phyloP scores from a whole-genome alignment of 2,329 filamentous ascomycete species.

The Trichoderma gracile region DNA sequence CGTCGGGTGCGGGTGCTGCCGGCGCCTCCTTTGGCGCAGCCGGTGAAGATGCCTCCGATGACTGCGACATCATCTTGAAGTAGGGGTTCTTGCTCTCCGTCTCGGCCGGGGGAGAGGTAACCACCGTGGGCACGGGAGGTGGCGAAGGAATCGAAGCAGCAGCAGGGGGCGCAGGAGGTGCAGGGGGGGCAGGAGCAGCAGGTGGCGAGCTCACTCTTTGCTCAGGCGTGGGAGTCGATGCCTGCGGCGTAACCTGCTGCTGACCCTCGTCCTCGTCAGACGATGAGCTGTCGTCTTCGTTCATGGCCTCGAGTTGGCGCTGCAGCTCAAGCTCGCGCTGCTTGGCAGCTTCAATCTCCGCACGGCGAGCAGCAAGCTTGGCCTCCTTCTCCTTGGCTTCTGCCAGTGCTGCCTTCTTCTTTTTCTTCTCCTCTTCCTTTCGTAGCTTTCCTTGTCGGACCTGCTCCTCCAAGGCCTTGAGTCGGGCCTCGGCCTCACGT shows the following conservation, averaged over 20 bases:
- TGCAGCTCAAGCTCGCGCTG: constrained; percentile 89
- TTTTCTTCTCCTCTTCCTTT: constrained; percentile 94
- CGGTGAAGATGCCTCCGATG: constrained; percentile 53
- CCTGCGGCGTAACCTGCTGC: constrained; percentile 65
- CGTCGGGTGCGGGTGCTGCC: constrained; percentile 48
- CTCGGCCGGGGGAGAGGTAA: constrained; percentile 59
- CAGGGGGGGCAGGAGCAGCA: constrained; percentile 44
- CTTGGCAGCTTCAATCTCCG: constrained; percentile 87
- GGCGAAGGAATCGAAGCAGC: constrained; percentile 41
- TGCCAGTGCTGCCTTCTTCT: constrained; percentile 82
- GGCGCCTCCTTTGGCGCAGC: constrained; percentile 48
- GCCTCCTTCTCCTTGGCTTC: constrained; percentile 88
- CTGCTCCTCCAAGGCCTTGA: constrained; percentile 90
- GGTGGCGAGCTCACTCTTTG: constrained; percentile 53
- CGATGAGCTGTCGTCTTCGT: constrained; percentile 67
- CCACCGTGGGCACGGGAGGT: constrained; percentile 53
- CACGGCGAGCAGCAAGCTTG: constrained; percentile 78
- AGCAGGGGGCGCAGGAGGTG: constrained; percentile 53
- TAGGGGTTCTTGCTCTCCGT: constrained; percentile 92
- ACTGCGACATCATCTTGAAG: constrained; percentile 82
- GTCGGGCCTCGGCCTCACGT: constrained; percentile 75
- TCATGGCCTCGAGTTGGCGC: constrained; percentile 76
- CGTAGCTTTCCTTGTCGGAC: constrained; percentile 90
- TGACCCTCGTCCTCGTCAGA: constrained; percentile 75
- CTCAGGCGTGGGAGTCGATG: constrained; percentile 60